phyloP scores from a whole-genome alignment of 2,329 filamentous ascomycete genomes.

The Sarocladiaceae sp. region DNA sequence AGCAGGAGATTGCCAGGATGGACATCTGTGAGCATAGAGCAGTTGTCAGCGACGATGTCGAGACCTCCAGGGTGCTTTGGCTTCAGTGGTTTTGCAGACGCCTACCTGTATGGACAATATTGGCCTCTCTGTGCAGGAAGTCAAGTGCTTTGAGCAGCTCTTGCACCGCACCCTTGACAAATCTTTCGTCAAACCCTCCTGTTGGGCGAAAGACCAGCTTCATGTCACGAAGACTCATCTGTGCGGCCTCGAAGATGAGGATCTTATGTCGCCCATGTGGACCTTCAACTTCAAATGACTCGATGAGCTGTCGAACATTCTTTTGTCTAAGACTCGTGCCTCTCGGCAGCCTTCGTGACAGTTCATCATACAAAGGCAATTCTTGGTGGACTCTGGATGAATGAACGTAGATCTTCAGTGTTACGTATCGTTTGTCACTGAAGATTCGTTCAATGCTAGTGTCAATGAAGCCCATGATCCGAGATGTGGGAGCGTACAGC shows the following conservation, averaged over 20 bases:
- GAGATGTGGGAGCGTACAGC: neutral
- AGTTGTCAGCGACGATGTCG: conserved; percentile 9
- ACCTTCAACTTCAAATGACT: neutral
- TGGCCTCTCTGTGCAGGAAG: conserved; percentile 28
- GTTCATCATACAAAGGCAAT: neutral
- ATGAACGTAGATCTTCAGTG: neutral
- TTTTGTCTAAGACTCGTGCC: neutral
- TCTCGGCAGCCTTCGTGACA: neutral
- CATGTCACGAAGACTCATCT: neutral
- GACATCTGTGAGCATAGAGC: conserved; percentile 16
- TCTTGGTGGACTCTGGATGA: neutral
- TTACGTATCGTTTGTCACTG: neutral
- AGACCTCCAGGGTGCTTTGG: neutral
- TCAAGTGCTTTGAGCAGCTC: conserved; percentile 28
- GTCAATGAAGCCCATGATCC: neutral
- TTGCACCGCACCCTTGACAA: conserved; percentile 23
- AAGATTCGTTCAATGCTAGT: neutral
- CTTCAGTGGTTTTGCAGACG: neutral
- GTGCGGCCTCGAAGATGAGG: neutral
- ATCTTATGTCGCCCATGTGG: neutral
- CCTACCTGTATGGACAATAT: conserved; percentile 27
- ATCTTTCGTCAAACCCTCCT: neutral
- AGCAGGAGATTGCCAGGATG: conserved; percentile 22
- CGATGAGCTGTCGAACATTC: neutral
- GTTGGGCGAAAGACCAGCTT: neutral